Evolutionary conservation across 2,329 filamentous ascomycete species (phyloP), one percentile per base, ranked within the genome.

Genomic region (Arthroderma uncinatum): DNA sequence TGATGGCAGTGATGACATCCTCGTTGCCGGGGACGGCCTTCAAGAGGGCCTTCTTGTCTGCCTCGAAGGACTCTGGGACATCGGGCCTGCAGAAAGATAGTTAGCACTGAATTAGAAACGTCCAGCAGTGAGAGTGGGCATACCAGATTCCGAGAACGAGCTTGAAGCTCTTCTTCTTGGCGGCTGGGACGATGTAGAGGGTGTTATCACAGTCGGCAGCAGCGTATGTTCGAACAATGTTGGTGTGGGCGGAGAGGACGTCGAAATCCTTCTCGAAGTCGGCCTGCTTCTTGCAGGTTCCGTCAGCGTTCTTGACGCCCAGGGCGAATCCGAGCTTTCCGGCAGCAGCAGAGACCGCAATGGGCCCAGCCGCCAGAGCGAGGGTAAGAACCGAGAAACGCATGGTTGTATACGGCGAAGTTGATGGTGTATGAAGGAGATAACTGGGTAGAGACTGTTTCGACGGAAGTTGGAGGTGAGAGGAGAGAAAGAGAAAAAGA

Each of bases 61-160:
- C 72, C 25, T 78, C 66, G 71, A 83, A 86, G 36, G 81, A 82
- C 30, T 79, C 74, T n/a, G 82, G 77, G 48, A 78, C 77, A 64
- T 86, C 83, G 39, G 82, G 79, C 80, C 81, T 81, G 47, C 10
- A 33, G 10, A 28, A n/a, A n/a, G n/a, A n/a, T n/a, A n/a, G n/a
- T n/a, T n/a, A n/a, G n/a, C n/a, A n/a, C n/a, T n/a, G n/a, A n/a
- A n/a, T n/a, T n/a, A n/a, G n/a, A n/a, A n/a, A n/a, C n/a, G n/a
- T n/a, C n/a, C n/a, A n/a, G n/a, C n/a, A n/a, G n/a, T n/a, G n/a
- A n/a, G n/a, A n/a, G n/a, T n/a, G n/a, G 14, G 64, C 76, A 62
- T 72, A 83, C 84, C 84, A 88, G 66, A 87, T 80, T 60, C 83
- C 85, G 40, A 87, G 72, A n/a, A 87, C 74, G 60, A 87, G 83